Evolutionary conservation across 352 stramenopile genomes (phyloP).

Genomic region (Thalassiosira hispida): DNA sequence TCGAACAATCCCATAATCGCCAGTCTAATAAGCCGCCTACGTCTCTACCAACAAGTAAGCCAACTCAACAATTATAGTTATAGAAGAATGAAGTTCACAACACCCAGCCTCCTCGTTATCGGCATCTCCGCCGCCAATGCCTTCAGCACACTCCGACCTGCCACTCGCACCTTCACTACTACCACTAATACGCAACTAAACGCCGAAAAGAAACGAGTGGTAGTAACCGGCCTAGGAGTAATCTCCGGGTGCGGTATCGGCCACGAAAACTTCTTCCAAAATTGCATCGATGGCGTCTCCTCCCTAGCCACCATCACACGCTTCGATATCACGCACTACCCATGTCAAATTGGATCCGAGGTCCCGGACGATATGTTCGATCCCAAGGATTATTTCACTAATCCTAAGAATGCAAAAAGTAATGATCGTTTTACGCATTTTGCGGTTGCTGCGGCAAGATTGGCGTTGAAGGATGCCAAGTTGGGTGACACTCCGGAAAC

Average conservation of each 20-base stretch:
- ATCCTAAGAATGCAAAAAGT: conserved; percentile 85
- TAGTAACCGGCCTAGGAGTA: conserved; percentile 84
- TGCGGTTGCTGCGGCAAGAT: conserved; percentile 83
- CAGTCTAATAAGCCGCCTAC: too few species aligned
- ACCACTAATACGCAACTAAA: conserved; percentile 24
- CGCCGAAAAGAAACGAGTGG: conserved; percentile 67
- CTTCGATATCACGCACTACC: conserved; percentile 79
- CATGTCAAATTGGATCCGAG: conserved; percentile 83
- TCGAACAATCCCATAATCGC: too few species aligned
- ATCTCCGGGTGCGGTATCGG: conserved; percentile 82
- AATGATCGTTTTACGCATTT: conserved; percentile 90
- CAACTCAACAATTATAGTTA: not conserved
- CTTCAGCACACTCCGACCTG: not conserved
- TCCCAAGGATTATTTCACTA: conserved; percentile 78
- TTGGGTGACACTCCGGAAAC: conserved; percentile 85
- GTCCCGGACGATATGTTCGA: conserved; percentile 83
- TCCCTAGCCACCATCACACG: conserved; percentile 69
- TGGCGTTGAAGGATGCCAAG: conserved; percentile 84
- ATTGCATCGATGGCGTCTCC: conserved; percentile 75
- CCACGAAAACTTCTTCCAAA: conserved; percentile 83
- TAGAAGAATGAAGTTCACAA: conserved; percentile 36
- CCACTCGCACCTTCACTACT: not conserved
- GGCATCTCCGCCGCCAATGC: conserved; percentile 20
- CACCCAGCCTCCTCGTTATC: conserved; percentile 18
- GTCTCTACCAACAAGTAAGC: not conserved